These are phyloP conservation scores for Guadua angustifolia DNA, from an alignment of 176 grass and related monocot species.

Conservation along the genomic window DNA sequence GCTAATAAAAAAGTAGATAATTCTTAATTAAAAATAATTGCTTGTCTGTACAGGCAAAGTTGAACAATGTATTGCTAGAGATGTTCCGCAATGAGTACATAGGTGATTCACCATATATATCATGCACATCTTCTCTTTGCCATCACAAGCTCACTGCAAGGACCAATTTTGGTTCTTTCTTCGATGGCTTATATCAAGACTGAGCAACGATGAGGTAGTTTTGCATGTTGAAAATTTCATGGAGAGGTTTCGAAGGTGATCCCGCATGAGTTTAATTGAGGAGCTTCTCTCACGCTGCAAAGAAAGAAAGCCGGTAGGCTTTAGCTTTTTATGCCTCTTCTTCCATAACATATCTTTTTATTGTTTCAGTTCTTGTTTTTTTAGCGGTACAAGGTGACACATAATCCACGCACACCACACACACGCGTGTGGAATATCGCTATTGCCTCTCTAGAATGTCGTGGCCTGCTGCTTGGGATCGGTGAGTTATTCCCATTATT, in stretches of 20 bases:
- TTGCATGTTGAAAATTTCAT: constrained; percentile 93
- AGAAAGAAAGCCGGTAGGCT: constrained; percentile 84
- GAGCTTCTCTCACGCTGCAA: too few species aligned
- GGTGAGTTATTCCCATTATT: too few species aligned
- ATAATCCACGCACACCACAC: too few species aligned
- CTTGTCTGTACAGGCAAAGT: constrained; percentile 60
- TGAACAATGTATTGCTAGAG: constrained; percentile 79
- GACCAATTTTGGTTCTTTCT: constrained; percentile 89
- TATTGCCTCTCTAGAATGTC: too few species aligned
- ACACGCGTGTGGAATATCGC: too few species aligned
- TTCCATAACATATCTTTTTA: not conserved
- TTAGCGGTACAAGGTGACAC: too few species aligned
- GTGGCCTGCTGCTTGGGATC: too few species aligned
- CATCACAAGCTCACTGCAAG: constrained; percentile 68
- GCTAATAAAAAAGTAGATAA: constrained; percentile 4
- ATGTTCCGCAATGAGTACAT: constrained; percentile 89
- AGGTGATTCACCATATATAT: constrained; percentile 75
- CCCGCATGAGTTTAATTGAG: constrained; percentile 91
- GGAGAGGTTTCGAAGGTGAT: constrained; percentile 89
- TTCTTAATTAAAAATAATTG: constrained; percentile 22
- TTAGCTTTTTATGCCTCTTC: constrained; percentile 9
- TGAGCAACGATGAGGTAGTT: constrained; percentile 92
- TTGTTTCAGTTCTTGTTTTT: not conserved
- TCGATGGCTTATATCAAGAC: constrained; percentile 96
- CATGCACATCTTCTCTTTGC: constrained; percentile 75